Evolutionary conservation across 2,329 filamentous ascomycete species (phyloP).

Genomic region (Emericellopsis cladophorae): DNA sequence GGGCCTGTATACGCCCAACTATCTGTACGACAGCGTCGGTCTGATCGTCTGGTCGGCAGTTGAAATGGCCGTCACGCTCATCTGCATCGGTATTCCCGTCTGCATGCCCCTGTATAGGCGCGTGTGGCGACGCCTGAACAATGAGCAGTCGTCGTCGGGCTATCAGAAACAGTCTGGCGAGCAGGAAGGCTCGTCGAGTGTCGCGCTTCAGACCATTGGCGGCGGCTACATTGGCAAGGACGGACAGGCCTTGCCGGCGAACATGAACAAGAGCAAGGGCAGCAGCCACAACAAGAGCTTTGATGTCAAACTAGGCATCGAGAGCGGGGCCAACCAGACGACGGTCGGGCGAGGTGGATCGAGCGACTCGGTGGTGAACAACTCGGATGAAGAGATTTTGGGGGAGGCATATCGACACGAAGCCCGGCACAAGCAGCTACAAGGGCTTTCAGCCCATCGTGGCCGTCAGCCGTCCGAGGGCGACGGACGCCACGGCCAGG

Average conservation of each 20-base stretch:
- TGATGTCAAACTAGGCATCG: background rate
- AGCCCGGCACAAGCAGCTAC: background rate
- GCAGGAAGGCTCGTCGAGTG: background rate
- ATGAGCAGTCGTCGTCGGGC: background rate
- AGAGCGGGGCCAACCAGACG: background rate
- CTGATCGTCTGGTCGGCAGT: constrained; percentile 24
- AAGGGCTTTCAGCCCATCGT: background rate
- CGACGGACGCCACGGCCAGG: background rate
- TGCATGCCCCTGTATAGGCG: constrained; percentile 22
- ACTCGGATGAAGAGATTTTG: background rate
- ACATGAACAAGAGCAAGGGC: background rate
- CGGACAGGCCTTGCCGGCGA: background rate
- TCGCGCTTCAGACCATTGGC: background rate
- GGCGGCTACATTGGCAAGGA: background rate
- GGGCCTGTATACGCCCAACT: constrained; percentile 12
- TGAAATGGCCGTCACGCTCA: constrained; percentile 23
- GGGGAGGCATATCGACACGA: background rate
- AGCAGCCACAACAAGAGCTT: background rate
- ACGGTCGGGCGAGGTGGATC: background rate
- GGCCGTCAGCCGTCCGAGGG: background rate
- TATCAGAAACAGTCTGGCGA: background rate
- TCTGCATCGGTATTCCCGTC: constrained; percentile 25
- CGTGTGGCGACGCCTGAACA: background rate
- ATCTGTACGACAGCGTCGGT: constrained; percentile 16
- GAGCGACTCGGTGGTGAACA: background rate